A percentile compares a stretch with the other conserved stretches of the same genome.
phyloP scores from a whole-genome alignment of 2,329 filamentous ascomycete species.

The Botrytis fragariae region DNA sequence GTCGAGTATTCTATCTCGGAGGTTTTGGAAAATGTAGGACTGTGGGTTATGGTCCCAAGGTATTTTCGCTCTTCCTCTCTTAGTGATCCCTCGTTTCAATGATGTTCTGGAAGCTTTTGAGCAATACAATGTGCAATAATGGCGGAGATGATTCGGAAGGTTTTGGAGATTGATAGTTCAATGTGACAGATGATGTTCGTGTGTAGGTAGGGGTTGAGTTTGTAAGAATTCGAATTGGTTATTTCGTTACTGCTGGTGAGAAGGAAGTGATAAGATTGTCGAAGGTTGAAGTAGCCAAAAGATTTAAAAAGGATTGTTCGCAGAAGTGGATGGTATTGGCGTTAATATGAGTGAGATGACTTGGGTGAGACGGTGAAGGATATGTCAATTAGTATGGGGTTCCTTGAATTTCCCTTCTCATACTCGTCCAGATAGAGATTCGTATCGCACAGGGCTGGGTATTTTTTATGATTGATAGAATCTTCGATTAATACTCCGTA shows the following conservation, averaged over 20 bases:
- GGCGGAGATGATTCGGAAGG: neutral
- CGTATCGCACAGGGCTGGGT: neutral
- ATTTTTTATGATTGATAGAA: neutral
- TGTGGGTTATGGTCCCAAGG: neutral
- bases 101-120: constrained; percentile 1
- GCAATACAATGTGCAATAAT: neutral
- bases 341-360: constrained; percentile 13
- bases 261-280: neutral
- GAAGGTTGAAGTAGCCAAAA: neutral
- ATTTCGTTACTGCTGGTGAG: neutral
- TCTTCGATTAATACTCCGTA: neutral
- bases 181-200: neutral
- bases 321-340: constrained; percentile 1
- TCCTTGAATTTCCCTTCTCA: neutral
- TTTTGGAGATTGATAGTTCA: constrained; percentile 13
- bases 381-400: constrained; percentile 2
- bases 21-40: neutral
- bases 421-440: neutral
- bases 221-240: neutral
- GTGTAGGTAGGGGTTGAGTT: neutral
- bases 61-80: neutral
- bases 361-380: constrained; percentile 20
- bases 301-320: neutral
- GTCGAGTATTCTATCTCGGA: neutral
- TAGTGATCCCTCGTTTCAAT: neutral